Evolutionary conservation across 192 early-diverging fungal species (phyloP), one percentile per base, ranked within the genome.

Genomic region (Dissophora ornata): DNA sequence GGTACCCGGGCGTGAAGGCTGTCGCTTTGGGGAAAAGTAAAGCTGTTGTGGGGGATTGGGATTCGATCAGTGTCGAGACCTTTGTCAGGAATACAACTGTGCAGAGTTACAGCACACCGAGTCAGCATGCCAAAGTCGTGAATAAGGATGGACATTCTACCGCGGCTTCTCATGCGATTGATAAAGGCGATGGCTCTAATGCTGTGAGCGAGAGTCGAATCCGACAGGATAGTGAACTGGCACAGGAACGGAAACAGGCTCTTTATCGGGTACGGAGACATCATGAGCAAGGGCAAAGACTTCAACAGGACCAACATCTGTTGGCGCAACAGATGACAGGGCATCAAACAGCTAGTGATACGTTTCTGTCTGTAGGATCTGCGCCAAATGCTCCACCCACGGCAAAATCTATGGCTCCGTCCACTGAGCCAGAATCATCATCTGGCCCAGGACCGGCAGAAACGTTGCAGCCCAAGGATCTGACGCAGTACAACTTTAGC

Each of bases 21-120:
- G 63, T 77, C 11, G 73, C 73, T 0, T 16, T 44, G 0, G 64
- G 64, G 0, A 59, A 57, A 19, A 60, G 54, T 9, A 30, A 48
- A 19, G 63, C 73, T 11, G 73, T 77, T 2, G 22, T 15, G 1
- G 59, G 53, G 0, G 58, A 77, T 50, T 77, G 73, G 73, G 64
- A 67, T 32, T 34, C 32, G 13, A 26, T 22, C 3, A 12, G 33
- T 1, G 59, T 77, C 3, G 15, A 50, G 30, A 77, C 73, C 1
- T 57, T 55, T 56, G 47, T 77, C 45, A 63, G 19, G 22, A 28
- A 32, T n/a, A 30, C 26, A 19, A 41, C 33, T 15, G 34, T 8
- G 18, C 25, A 47, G 4, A 19, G 36, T 9, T 38, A 11, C 12
- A 11, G 2, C 45, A 34, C 47, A 19, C 61, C 50, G n/a, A 42